These are phyloP conservation scores for Fusarium coffeatum DNA, from an alignment of 2,329 filamentous ascomycete genomes.

Conservation along the genomic window DNA sequence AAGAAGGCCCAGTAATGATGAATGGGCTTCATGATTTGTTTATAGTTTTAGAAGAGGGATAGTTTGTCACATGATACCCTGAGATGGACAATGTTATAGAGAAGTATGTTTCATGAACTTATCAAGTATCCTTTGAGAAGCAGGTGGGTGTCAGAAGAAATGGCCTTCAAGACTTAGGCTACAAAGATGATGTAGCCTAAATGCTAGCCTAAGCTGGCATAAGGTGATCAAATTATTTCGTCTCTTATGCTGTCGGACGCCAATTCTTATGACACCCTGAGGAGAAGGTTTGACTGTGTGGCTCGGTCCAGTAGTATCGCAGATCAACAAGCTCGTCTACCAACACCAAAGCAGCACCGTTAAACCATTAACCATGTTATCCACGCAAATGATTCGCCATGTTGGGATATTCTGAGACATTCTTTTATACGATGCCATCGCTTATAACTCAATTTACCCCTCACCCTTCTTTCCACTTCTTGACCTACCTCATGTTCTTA, in stretches of 20 bases:
- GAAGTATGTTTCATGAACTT: not conserved
- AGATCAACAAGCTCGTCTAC: not conserved
- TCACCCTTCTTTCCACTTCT: not conserved
- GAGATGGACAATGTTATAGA: not conserved
- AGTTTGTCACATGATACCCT: not conserved
- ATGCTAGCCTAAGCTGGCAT: too few species aligned
- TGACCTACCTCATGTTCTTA: not conserved
- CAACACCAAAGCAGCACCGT: not conserved
- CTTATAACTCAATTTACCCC: not conserved
- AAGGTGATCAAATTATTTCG: too few species aligned
- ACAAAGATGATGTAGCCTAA: too few species aligned
- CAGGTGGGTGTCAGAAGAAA: too few species aligned
- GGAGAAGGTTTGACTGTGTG: not conserved
- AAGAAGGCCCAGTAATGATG: not conserved
- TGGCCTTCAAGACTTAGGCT: too few species aligned
- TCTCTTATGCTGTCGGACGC: too few species aligned
- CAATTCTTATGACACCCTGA: too few species aligned
- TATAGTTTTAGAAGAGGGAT: not conserved
- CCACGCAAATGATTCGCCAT: fast-evolving
- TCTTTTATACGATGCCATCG: fast-evolving
- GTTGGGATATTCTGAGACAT: not conserved
- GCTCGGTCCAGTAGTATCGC: not conserved
- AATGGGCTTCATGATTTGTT: not conserved
- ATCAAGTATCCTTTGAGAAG: not conserved
- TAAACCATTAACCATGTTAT: not conserved